Percentiles rank a stretch among this genome's conserved stretches.
These are phyloP conservation scores for Patellifolia procumbens DNA, from an alignment of 179 eudicot species.

Conservation along the genomic window DNA sequence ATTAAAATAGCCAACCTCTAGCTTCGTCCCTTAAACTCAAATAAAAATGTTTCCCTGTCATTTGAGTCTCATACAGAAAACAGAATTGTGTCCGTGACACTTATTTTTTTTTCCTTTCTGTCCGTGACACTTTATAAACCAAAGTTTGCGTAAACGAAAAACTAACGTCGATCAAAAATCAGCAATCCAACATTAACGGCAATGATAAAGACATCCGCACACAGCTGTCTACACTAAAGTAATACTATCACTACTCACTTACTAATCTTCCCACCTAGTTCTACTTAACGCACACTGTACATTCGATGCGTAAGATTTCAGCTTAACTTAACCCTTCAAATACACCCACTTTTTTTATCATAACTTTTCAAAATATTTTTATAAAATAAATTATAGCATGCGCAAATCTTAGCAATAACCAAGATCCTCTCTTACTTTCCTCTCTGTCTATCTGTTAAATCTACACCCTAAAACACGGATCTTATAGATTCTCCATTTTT, in stretches of 20 bases:
- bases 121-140: too few relatives aligned
- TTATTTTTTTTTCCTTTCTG: too few relatives aligned
- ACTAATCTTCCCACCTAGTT: neutral
- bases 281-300: neutral
- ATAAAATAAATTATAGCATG: conserved; percentile 1
- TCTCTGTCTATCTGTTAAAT: neutral
- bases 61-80: too few relatives aligned
- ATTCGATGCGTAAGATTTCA: conserved; percentile 21
- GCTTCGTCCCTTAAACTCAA: too few relatives aligned
- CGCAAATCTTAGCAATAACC: conserved; percentile 15
- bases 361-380: neutral
- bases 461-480: conserved; percentile 33
- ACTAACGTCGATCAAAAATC: neutral
- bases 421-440: neutral
- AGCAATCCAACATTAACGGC: conserved; percentile 15
- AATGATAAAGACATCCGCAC: conserved; percentile 7
- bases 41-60: too few relatives aligned
- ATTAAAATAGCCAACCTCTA: too few relatives aligned
- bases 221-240: neutral
- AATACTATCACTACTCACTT: neutral
- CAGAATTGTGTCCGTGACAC: too few relatives aligned
- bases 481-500: conserved; percentile 7
- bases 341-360: neutral
- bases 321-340: neutral
- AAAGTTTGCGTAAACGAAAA: conserved; percentile 6